Base-by-base conservation (phyloP, 2,329 filamentous ascomycete genomes). In the Colletotrichum zoysiae region DNA sequence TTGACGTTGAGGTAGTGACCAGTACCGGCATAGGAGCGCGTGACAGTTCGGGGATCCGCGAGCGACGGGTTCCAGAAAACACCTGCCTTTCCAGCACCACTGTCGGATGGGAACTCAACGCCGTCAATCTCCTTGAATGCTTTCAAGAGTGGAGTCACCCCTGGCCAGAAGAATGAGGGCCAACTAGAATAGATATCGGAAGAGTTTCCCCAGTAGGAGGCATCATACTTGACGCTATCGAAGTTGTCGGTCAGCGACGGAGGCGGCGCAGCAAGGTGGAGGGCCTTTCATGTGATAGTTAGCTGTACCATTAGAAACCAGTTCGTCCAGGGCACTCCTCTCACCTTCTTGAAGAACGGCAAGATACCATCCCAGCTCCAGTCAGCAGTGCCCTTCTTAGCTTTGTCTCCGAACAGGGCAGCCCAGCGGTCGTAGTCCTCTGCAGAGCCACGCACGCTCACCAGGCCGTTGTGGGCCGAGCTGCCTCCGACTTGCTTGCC, bases 301-400 rank as follows among this genome's bases (percentile, higher is more conserved):
- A 66, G 62, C 30, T 2, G 1, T 38, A 44, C 40, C 33, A 30
- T 20, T 8, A 0, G 42, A 18, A 33, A 14, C 26, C 0, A 46
- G 23, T n/a, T n/a, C n/a, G n/a, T 12, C 18, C 8, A 55, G 20
- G n/a, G 20, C 1, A 6, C 14, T 12, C 6, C 5, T 48, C 33
- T 70, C 55, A 81, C 83, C 76, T 86, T 86, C 48, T 80, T 82
- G 70, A 86, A 82, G 56, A 85, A 86, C 0, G 82, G 84, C 1
- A 83, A 76, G 16, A 87, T 58, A 38, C 76, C 70, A 40, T 76
- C 67, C 78, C 78, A 80, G 18, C 83, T 77, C 78, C 83, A 86
- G 40, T 75, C 71, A 3, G 77, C 78, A 23, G 62, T 50, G 33
- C 65, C 61, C 59, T 68, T 44, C 46, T 64, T 51, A 7, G 65